phyloP scores from a whole-genome alignment of 331 rosid genomes.

The Stylosanthes scabra region DNA sequence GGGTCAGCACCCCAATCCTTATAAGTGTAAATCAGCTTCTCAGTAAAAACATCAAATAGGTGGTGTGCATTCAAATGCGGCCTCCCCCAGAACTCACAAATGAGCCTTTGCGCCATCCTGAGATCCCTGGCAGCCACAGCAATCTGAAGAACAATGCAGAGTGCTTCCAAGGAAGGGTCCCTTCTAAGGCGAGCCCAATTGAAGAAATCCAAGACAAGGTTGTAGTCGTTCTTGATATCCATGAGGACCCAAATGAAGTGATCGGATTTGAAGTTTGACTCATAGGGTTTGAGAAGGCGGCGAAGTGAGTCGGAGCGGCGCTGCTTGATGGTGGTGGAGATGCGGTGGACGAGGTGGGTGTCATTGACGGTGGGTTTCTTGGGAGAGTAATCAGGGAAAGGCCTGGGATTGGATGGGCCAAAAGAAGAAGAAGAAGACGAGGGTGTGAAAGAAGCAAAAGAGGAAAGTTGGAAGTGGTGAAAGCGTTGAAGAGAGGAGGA shows the following conservation, averaged over 20 bases:
- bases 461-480: slow-evolving; percentile 22
- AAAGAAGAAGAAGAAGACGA: slow-evolving; percentile 34
- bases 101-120: slow-evolving; percentile 57
- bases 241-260: slow-evolving; percentile 85
- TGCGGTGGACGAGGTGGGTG: slow-evolving; percentile 64
- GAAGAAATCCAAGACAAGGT: slow-evolving; percentile 70
- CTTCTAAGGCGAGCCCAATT: slow-evolving; percentile 73
- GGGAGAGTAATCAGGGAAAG: slow-evolving; percentile 91
- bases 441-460: slow-evolving; percentile 23
- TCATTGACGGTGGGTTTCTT: slow-evolving; percentile 70
- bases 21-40: slow-evolving; percentile 79
- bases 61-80: slow-evolving; percentile 51
- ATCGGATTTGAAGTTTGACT: slow-evolving; percentile 63
- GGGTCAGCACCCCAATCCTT: slow-evolving; percentile 91
- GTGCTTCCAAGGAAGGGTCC: slow-evolving; percentile 71
- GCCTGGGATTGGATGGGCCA: slow-evolving; percentile 56
- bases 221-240: slow-evolving; percentile 66
- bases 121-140: slow-evolving; percentile 73
- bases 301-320: slow-evolving; percentile 74
- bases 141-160: slow-evolving; percentile 75
- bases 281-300: slow-evolving; percentile 65
- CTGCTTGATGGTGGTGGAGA: slow-evolving; percentile 66
- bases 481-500: slow-evolving; percentile 41
- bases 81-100: slow-evolving; percentile 73
- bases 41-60: slow-evolving; percentile 54